Evolutionary conservation across 768 basidiomycete species (phyloP), one percentile per base, ranked within the genome.

Genomic region (Amanita pallidorosea): DNA sequence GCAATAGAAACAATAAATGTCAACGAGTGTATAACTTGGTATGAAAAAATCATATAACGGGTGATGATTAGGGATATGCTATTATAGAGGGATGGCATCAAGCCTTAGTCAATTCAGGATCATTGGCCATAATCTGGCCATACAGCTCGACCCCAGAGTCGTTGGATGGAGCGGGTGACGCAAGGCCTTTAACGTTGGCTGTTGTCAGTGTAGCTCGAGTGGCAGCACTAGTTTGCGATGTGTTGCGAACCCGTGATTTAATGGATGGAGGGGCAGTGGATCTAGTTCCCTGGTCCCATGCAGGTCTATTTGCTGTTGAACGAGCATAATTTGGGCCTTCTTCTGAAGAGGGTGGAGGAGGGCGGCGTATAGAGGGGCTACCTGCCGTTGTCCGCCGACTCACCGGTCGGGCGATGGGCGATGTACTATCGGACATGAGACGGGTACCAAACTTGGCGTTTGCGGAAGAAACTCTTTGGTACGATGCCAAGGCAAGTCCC

Each of bases 371-470:
- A 53, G 57, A 68, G 46, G 75, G 72, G 33, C 68, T 75, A n/a
- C 67, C 68, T 34, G 57, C 71, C 64, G 60, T 71, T 20, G 81
- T 77, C 46, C 80, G 73, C 45, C 85, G 80, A 62, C 81, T 87
- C 5, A 77, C 71, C 6, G 85, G 78, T 27, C 88, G 81, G 38
- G 68, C 46, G 12, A 61, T 57, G 42, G 66, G 69, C 7, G 64
- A 65, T 2, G 73, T 65, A 37, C 88, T 84, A 43, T 72, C 76
- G 20, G 85, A 79, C 42, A 94, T 70, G 34, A 94, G 70, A 15
- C 93, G 80, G 37, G 81, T 79, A 18, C 90, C 93, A 67, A 96
- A 95, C 66, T 96, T 96, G 53, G 92, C 93, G 59, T 92, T 88
- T 15, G 88, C 89, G 47, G 85, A 87, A 7, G 88, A 89, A 65